Conservation (phyloP, 2,329 filamentous ascomycete genomes). For the Colletotrichum graminicola region DNA sequence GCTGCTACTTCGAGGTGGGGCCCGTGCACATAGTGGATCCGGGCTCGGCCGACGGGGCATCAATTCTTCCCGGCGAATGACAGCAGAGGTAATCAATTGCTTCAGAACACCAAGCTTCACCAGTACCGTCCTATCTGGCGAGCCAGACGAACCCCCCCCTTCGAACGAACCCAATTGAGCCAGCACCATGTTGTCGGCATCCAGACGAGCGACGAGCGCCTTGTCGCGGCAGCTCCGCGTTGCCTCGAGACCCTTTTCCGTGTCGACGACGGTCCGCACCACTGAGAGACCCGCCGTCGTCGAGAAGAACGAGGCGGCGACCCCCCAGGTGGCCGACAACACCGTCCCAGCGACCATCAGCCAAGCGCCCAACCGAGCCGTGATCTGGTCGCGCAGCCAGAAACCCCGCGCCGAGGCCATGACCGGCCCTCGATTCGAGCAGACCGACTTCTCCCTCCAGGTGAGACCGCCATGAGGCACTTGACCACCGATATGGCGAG, state of each 20-base stretch:
- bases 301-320: constrained; percentile 55
- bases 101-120: constrained; percentile 39
- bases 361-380: constrained; percentile 89
- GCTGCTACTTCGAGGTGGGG: not conserved
- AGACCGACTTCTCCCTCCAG: constrained; percentile 94
- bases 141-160: constrained; percentile 27
- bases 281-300: constrained; percentile 57
- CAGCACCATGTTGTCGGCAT: constrained; percentile 60
- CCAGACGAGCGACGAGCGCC: constrained; percentile 55
- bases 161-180: constrained; percentile 35
- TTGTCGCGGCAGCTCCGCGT: constrained; percentile 60
- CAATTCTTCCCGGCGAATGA: constrained; percentile 40
- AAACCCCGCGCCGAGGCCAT: constrained; percentile 84
- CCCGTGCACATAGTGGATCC: constrained; percentile 5
- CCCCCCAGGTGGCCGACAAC: constrained; percentile 59
- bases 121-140: constrained; percentile 30
- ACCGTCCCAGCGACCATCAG: constrained; percentile 61
- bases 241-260: constrained; percentile 61
- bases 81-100: constrained; percentile 40
- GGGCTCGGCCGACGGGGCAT: constrained; percentile 28
- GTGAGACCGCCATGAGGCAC: constrained; percentile 63
- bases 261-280: constrained; percentile 51
- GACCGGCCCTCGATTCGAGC: constrained; percentile 95
- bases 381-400: constrained; percentile 89
- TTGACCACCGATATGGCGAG: not conserved